Base-by-base conservation (phyloP, 768 basidiomycete genomes). In the Leccinum aurantiacum region DNA sequence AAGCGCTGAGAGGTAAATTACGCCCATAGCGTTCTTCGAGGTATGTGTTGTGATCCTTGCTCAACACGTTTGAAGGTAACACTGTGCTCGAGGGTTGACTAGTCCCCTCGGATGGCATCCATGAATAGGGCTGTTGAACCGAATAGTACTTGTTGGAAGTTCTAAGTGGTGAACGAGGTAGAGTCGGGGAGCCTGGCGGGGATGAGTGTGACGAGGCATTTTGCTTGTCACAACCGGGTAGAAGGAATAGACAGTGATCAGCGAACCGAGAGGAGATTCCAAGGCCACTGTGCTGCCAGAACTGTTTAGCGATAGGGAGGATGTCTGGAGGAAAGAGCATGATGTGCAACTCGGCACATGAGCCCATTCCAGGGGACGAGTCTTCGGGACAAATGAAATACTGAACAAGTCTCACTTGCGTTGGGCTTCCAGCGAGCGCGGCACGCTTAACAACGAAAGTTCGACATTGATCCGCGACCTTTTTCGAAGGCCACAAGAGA, bases 11-110 rank as follows among this genome's bases (percentile, higher is more conserved):
- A 13, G 94, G 91, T 19, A 96, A 76, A 69, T 96, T 98, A 6
- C 96, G 85, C 0, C 94, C 96, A 64, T 97, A 98, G 14, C 95
- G 87, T 74, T 98, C 95, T 73, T 98, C 96, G 25, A 98, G 80
- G 73, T 95, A 98, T 6, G 80, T 79, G 1, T 77, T 74, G 55
- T 90, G 85, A 64, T 93, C 93, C 19, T 77, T 70, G 53, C 79
- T 81, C 53, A 91, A 73, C 10, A 75, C 72, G 37, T 93, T 90
- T 4, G 62, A 60, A 51, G 52, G 33, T 7, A 17, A 49, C 53
- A 17, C 63, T 29, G 19, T 51, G 53, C 3, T 67, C 53, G 38
- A 63, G 58, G 22, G 64, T 13, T 38, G 35, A 10, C 15, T 56
- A 35, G 44, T 27, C 11, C 50, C 61, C 37, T 29, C 57, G 0